phyloP scores from a whole-genome alignment of 1,284 basidiomycete genomes.

The Cutaneotrichosporon cutaneum region DNA sequence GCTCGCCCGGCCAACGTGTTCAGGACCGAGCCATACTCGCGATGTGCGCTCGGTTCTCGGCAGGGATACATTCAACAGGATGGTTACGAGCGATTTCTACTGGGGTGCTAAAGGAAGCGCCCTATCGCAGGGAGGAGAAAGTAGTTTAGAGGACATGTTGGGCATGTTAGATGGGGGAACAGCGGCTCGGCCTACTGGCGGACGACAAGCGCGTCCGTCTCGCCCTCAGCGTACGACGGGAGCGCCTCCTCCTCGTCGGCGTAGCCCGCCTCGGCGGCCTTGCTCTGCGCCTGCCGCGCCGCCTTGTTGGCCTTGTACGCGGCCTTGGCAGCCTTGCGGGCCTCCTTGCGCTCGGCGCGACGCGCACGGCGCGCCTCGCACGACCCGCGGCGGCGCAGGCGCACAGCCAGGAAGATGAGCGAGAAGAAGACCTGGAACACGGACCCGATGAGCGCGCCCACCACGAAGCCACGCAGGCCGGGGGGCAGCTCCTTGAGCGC shows the following conservation, averaged over 20 bases:
- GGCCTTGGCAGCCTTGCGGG: conserved; percentile 12
- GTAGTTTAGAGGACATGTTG: too few species aligned
- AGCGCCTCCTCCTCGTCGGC: conserved; percentile 16
- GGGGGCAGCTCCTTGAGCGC: conserved; percentile 11
- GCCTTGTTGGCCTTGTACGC: conserved; percentile 18
- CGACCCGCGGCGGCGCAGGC: conserved; percentile 7
- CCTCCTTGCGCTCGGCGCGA: conserved; percentile 18
- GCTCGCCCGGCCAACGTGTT: too few species aligned
- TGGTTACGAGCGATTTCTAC: not conserved
- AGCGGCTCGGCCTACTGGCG: conserved; percentile 14
- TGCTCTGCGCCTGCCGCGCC: conserved; percentile 2
- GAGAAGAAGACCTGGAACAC: conserved; percentile 6
- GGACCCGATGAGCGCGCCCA: conserved; percentile 12
- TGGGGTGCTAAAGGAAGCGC: not conserved
- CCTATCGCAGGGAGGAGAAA: conserved; percentile 1
- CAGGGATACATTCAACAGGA: conserved; percentile 3
- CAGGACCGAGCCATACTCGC: too few species aligned
- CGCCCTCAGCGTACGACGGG: conserved; percentile 19
- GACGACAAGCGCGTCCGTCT: conserved; percentile 20
- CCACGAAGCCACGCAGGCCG: conserved; percentile 8
- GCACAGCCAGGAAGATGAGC: conserved; percentile 11
- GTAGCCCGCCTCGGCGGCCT: conserved; percentile 18
- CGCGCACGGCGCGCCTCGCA: conserved; percentile 8
- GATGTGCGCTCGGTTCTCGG: not conserved
- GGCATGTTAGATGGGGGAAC: not conserved